A percentile compares a stretch with the other conserved stretches of the same genome.
Conservation (phyloP, 75 land plant species). For the Selaginella tamariscina region DNA sequence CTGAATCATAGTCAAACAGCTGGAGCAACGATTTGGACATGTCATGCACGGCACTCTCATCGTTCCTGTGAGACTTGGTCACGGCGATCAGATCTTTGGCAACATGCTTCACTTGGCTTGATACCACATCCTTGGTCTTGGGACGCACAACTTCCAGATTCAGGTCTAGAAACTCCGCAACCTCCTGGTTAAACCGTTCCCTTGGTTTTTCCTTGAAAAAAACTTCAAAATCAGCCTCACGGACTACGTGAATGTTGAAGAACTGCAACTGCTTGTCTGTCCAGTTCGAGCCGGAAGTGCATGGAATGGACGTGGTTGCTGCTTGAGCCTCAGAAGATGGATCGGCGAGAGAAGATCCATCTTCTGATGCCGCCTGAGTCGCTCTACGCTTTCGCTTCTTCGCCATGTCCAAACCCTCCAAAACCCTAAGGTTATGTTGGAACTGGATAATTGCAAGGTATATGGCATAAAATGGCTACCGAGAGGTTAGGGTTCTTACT, state of each 20-base stretch:
- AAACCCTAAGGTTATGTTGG: too few relatives aligned
- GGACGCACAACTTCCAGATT: conserved; percentile 3
- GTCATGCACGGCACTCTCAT: not conserved
- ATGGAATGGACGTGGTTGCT: not conserved
- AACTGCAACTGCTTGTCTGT: not conserved
- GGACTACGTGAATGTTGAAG: conserved; percentile 3
- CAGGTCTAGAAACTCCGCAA: conserved; percentile 3
- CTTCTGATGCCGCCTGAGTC: too few relatives aligned
- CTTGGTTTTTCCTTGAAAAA: conserved; percentile 1
- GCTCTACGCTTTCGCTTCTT: too few relatives aligned
- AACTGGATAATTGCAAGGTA: too few relatives aligned
- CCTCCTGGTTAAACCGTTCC: conserved; percentile 1
- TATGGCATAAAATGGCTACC: too few relatives aligned
- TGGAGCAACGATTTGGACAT: conserved; percentile 3
- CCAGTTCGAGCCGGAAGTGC: conserved; percentile 2
- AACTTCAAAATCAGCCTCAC: not conserved
- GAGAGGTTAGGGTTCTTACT: too few relatives aligned
- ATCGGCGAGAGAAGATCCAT: too few relatives aligned
- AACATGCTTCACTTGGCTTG: conserved; percentile 3
- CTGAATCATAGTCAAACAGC: conserved; percentile 3
- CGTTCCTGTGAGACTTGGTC: conserved; percentile 3
- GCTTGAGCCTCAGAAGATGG: too few relatives aligned
- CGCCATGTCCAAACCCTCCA: too few relatives aligned
- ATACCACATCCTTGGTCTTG: conserved; percentile 1
- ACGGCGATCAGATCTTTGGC: conserved; percentile 1